A percentile compares a stretch with the other conserved stretches of the same genome.
Conservation (phyloP, 208 protist genomes). For the Crithidia thermophila region DNA sequence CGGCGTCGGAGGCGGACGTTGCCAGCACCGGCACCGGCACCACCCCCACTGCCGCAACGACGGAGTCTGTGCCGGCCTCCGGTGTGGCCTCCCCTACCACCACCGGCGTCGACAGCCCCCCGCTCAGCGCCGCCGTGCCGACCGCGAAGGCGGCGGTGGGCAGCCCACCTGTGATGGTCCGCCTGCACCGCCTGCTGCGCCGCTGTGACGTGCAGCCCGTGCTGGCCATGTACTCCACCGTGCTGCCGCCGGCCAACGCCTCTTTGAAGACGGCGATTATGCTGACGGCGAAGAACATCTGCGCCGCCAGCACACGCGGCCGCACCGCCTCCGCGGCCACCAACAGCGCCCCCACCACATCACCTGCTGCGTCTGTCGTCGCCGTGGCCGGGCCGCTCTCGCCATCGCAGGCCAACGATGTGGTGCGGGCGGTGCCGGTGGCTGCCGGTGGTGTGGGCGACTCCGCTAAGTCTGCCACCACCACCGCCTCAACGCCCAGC, state of each 20-base stretch:
- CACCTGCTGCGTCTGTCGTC: too few relatives aligned
- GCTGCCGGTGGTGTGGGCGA: not conserved
- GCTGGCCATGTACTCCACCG: constrained; percentile 62
- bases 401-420: not conserved
- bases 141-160: not conserved
- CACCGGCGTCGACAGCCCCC: not conserved
- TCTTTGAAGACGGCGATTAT: constrained; percentile 46
- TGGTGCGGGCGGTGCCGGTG: constrained; percentile 9
- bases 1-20: not conserved
- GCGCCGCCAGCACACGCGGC: not conserved
- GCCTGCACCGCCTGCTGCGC: constrained; percentile 78
- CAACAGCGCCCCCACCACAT: too few relatives aligned
- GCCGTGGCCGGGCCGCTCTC: not conserved
- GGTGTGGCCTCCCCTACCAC: constrained; percentile 3
- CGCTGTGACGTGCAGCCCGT: constrained; percentile 66
- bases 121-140: not conserved
- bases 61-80: not conserved
- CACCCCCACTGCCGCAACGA: too few relatives aligned
- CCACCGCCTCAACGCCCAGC: too few relatives aligned
- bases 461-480: not conserved
- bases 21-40: not conserved
- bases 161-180: constrained; percentile 23
- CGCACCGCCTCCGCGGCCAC: not conserved
- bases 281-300: constrained; percentile 66
- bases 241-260: constrained; percentile 61